Percentiles rank a stretch among this genome's conserved stretches.
Evolutionary conservation across 2,329 filamentous ascomycete genomes (phyloP).

Genomic region (Alternaria consortialis): DNA sequence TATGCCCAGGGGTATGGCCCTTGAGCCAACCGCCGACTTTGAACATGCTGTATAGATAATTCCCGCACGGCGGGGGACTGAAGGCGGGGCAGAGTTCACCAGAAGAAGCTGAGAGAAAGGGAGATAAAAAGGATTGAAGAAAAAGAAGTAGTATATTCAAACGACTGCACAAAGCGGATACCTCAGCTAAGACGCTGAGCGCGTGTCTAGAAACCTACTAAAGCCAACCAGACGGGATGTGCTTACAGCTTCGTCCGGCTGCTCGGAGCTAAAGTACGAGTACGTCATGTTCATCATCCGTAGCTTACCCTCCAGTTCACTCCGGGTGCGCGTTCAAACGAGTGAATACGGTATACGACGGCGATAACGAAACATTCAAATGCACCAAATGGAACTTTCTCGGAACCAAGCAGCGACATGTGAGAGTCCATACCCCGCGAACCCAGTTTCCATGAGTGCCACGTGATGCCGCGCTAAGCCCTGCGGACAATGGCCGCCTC

Average conservation of each 20-base stretch:
- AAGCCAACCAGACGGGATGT: constrained; percentile 10
- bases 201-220: constrained; percentile 14
- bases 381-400: constrained; percentile 1
- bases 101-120: neutral
- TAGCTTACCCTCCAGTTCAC: constrained; percentile 6
- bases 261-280: constrained; percentile 23
- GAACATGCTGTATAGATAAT: constrained; percentile 33
- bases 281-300: constrained; percentile 27
- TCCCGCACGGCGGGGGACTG: neutral
- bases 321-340: neutral
- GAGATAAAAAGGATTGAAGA: neutral
- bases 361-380: neutral
- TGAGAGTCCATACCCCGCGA: constrained; percentile 14
- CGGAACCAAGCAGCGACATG: constrained; percentile 8
- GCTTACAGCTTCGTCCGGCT: constrained; percentile 28
- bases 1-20: constrained; percentile 51
- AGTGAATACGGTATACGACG: neutral
- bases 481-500: constrained; percentile 22
- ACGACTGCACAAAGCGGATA: neutral
- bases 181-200: constrained; percentile 7
- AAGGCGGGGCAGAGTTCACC: neutral
- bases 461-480: constrained; percentile 33
- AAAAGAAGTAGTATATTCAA: neutral
- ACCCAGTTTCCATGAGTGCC: constrained; percentile 6
- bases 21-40: constrained; percentile 53